A percentile compares a stretch with the other conserved stretches of the same genome.
These are phyloP conservation scores for Alternaria gansuensis DNA, from an alignment of 2,329 filamentous ascomycete genomes.

Conservation along the genomic window DNA sequence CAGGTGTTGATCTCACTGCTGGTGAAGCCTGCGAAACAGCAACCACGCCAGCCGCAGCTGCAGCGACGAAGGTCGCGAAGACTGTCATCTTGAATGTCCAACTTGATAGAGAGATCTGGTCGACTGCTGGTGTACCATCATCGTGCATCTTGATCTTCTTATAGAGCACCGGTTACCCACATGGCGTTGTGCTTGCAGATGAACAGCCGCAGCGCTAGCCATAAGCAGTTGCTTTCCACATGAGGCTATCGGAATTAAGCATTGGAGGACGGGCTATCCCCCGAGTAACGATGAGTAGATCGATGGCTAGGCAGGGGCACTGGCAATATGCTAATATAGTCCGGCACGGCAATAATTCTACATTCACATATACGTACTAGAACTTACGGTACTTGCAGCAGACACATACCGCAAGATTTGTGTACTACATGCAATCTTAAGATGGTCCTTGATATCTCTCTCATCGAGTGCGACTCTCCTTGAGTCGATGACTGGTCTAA, in stretches of 20 bases:
- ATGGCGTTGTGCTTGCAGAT: conserved; percentile 28
- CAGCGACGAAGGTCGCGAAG: conserved; percentile 36
- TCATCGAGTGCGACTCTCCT: not conserved
- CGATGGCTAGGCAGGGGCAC: conserved; percentile 38
- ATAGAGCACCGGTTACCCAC: conserved; percentile 42
- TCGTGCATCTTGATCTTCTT: conserved; percentile 18
- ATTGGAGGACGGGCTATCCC: conserved; percentile 34
- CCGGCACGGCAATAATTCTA: conserved; percentile 3
- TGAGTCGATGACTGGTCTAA: not conserved
- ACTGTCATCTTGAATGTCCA: conserved; percentile 32
- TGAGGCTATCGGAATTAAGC: conserved; percentile 39
- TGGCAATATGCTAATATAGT: conserved; percentile 28
- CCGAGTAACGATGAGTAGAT: conserved; percentile 38
- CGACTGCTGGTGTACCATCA: conserved; percentile 6
- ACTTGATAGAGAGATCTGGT: conserved; percentile 3
- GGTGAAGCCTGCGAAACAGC: conserved; percentile 33
- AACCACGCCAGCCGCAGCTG: conserved; percentile 30
- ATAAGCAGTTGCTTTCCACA: conserved; percentile 27
- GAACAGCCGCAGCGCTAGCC: conserved; percentile 29
- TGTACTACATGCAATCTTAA: not conserved
- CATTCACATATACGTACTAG: not conserved
- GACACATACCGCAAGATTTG: not conserved
- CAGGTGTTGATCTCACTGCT: conserved; percentile 25
- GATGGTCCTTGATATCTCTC: not conserved
- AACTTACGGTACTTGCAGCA: not conserved